Evolutionary conservation across 192 early-diverging fungal genomes (phyloP), one percentile per base, ranked within the genome.

Genomic region (Lunasporangiospora selenospora): DNA sequence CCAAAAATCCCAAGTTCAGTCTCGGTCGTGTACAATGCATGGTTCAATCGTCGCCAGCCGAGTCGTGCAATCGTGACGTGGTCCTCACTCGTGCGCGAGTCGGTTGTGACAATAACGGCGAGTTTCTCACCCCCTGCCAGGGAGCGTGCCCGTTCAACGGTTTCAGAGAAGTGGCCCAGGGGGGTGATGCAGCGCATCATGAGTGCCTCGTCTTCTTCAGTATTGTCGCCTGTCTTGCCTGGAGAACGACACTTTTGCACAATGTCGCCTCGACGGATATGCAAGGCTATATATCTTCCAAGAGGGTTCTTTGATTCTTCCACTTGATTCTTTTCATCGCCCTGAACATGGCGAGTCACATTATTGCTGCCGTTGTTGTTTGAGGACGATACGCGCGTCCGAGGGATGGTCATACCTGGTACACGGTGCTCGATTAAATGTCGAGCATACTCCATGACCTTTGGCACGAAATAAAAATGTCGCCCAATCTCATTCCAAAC

Each of bases 181-280:
- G 69, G 69, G 1, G 31, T 40, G 23, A 73, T 46, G 33, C 69
- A 73, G 2, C 32, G 41, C 61, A 53, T 53, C 54, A 57, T 58
- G 6, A 44, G 39, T 12, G 54, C 58, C 29, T 44, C 37, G 3
- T 42, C 26, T 29, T 23, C 23, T n/a, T n/a, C n/a, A n/a, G n/a
- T n/a, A n/a, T n/a, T n/a, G n/a, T n/a, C n/a, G n/a, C n/a, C n/a
- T n/a, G n/a, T n/a, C n/a, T n/a, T n/a, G n/a, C n/a, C n/a, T n/a
- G n/a, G n/a, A n/a, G 29, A 21, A 0, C 69, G 54, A 39, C 69
- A 73, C 42, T 73, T 63, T 38, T 58, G 55, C 69, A 59, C 62
- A 23, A 73, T 73, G 34, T 73, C 67, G 12, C 67, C 67, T 57
- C 67, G 36, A 11, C 67, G 45, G 13, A 73, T 4, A 58, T 73